A percentile compares a stretch with the other conserved stretches of the same genome.
Evolutionary conservation across 805 yeast species (phyloP).

Genomic region (Ogataea glucozyma): DNA sequence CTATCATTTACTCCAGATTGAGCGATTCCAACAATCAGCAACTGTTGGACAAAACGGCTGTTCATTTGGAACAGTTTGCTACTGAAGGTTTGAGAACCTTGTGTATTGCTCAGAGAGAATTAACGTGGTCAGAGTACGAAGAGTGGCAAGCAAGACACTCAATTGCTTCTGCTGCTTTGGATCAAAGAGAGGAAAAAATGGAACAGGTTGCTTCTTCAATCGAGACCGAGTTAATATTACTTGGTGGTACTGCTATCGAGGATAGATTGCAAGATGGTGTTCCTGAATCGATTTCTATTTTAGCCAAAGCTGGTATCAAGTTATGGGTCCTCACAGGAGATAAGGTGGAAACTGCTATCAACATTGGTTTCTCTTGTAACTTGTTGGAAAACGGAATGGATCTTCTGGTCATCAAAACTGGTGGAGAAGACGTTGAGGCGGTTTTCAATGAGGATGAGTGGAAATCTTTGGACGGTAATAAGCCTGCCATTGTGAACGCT

Average conservation of each 20-base stretch:
- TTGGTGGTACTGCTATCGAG: constrained; percentile 88
- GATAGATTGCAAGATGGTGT: constrained; percentile 86
- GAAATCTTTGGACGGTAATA: constrained; percentile 20
- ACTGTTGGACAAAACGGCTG: constrained; percentile 60
- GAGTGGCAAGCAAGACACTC: constrained; percentile 66
- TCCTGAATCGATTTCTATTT: constrained; percentile 71
- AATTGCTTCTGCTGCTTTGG: constrained; percentile 63
- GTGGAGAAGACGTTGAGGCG: constrained; percentile 54
- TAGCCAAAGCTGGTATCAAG: constrained; percentile 77
- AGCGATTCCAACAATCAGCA: constrained; percentile 44
- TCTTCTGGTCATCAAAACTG: constrained; percentile 60
- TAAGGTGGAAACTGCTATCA: constrained; percentile 86
- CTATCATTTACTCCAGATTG: constrained; percentile 70
- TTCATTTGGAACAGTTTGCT: constrained; percentile 75
- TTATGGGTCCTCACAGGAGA: constrained; percentile 88
- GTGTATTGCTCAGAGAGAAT: constrained; percentile 72
- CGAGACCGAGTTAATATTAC: constrained; percentile 61
- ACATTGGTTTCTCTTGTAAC: constrained; percentile 85
- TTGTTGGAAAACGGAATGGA: constrained; percentile 76
- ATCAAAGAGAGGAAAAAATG: constrained; percentile 65
- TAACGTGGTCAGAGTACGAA: constrained; percentile 60
- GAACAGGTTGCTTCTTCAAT: constrained; percentile 74
- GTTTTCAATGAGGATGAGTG: constrained; percentile 38
- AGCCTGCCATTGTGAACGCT: constrained; percentile 41
- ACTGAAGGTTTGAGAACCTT: constrained; percentile 82